phyloP scores from a whole-genome alignment of 768 basidiomycete genomes.

The Tricholoma bakamatsutake region DNA sequence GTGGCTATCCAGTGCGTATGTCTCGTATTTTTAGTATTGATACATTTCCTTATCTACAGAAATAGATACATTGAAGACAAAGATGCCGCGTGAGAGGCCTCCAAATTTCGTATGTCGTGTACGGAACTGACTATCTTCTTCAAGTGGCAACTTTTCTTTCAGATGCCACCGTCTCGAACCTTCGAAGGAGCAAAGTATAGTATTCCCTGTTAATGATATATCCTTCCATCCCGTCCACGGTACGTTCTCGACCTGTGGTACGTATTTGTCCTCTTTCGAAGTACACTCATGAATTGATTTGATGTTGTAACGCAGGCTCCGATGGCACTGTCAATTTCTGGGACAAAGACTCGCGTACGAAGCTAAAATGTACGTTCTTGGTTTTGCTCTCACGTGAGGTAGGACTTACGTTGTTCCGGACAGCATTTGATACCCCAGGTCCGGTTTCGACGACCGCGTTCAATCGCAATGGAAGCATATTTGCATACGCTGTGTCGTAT shows the following conservation, averaged over 20 bases:
- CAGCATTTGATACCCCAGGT: slow-evolving; percentile 71
- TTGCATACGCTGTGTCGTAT: slow-evolving; percentile 89
- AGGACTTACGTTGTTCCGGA: neutral
- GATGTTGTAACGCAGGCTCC: slow-evolving; percentile 38
- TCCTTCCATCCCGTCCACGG: slow-evolving; percentile 81
- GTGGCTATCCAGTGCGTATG: slow-evolving; percentile 88
- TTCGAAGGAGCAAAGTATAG: slow-evolving; percentile 58
- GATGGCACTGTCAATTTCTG: slow-evolving; percentile 90
- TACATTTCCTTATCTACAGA: neutral
- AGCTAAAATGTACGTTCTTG: slow-evolving; percentile 78
- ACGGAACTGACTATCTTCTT: neutral
- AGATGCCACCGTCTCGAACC: slow-evolving; percentile 69
- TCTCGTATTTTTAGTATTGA: neutral
- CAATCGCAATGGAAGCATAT: slow-evolving; percentile 83
- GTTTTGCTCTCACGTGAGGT: slow-evolving; percentile 13
- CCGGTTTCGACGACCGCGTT: slow-evolving; percentile 80
- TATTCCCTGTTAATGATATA: slow-evolving; percentile 83
- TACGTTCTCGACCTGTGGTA: slow-evolving; percentile 79
- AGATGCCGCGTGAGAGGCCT: slow-evolving; percentile 48
- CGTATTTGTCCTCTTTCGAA: slow-evolving; percentile 19
- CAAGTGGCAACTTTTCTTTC: slow-evolving; percentile 80
- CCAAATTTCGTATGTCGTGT: neutral
- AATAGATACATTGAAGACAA: slow-evolving; percentile 85
- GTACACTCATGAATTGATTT: neutral
- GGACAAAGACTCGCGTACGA: slow-evolving; percentile 90